These are phyloP conservation scores for Closterium sp. DNA, from an alignment of 139 green algal genomes.

Conservation along the genomic window DNA sequence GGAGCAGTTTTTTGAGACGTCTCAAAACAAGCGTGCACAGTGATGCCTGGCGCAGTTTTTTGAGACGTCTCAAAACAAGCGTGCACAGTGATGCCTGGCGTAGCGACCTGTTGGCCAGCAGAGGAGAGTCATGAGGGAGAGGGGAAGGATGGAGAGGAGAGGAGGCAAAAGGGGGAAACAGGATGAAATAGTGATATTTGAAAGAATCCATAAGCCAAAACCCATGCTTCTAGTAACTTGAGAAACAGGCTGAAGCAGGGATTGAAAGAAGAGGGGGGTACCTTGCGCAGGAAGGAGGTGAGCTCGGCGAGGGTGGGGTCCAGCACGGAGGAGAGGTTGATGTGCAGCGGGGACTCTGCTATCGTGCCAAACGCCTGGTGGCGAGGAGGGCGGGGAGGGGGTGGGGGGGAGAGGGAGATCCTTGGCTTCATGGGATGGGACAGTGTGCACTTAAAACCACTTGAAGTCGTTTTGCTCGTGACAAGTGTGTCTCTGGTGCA, in stretches of 20 bases:
- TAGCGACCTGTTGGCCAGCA: constrained; percentile 74
- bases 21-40: no score
- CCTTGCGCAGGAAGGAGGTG: constrained; percentile 87
- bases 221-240: neutral
- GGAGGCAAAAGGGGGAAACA: neutral
- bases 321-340: constrained; percentile 57
- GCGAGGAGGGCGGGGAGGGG: neutral
- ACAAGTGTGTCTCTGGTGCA: no score
- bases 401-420: neutral
- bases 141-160: no score
- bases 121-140: neutral
- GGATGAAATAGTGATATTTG: no score
- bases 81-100: no score
- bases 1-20: no score
- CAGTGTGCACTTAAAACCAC: no score
- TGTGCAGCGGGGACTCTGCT: constrained; percentile 61
- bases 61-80: no score
- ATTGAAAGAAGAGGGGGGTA: neutral
- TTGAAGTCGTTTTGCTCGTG: no score
- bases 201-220: no score
- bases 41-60: no score
- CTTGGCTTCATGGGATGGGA: neutral
- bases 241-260: neutral
- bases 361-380: constrained; percentile 64
- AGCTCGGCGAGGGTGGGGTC: constrained; percentile 66